phyloP scores from a whole-genome alignment of 2,329 filamentous ascomycete genomes.

The Pseudogymnoascus sp. region DNA sequence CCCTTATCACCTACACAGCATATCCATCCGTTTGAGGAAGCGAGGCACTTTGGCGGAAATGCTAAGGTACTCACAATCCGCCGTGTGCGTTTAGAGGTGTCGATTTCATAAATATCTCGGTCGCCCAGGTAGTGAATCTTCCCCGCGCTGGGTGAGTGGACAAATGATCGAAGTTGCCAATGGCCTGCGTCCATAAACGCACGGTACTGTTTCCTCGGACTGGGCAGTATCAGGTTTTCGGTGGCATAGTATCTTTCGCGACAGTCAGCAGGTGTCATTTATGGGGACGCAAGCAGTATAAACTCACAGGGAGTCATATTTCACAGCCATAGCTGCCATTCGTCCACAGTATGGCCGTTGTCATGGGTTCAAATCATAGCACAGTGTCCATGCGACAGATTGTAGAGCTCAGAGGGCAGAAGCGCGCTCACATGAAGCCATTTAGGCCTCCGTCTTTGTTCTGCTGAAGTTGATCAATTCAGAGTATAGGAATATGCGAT shows the following conservation, averaged over 20 bases:
- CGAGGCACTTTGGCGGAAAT: slow-evolving; percentile 75
- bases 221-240: slow-evolving; percentile 53
- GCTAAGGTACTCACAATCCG: slow-evolving; percentile 64
- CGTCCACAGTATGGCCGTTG: slow-evolving; percentile 7
- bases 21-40: slow-evolving; percentile 80
- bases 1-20: slow-evolving; percentile 85
- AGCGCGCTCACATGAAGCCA: slow-evolving; percentile 3
- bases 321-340: slow-evolving; percentile 15
- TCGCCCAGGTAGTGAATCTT: slow-evolving; percentile 80
- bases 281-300: slow-evolving; percentile 7
- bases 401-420: background rate
- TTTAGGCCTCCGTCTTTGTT: slow-evolving; percentile 1
- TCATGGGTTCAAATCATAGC: slow-evolving; percentile 8
- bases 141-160: slow-evolving; percentile 70
- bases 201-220: slow-evolving; percentile 59
- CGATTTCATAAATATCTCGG: slow-evolving; percentile 61
- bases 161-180: slow-evolving; percentile 83
- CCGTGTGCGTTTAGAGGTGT: slow-evolving; percentile 61
- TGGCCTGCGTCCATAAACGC: slow-evolving; percentile 62
- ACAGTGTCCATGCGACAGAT: slow-evolving; percentile 3
- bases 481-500: background rate
- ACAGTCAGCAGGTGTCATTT: background rate
- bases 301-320: slow-evolving; percentile 8
- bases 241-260: slow-evolving; percentile 53
- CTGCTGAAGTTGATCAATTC: background rate